phyloP scores from a whole-genome alignment of 495 filamentous ascomycete genomes.

The Hypoxylon perforatum region DNA sequence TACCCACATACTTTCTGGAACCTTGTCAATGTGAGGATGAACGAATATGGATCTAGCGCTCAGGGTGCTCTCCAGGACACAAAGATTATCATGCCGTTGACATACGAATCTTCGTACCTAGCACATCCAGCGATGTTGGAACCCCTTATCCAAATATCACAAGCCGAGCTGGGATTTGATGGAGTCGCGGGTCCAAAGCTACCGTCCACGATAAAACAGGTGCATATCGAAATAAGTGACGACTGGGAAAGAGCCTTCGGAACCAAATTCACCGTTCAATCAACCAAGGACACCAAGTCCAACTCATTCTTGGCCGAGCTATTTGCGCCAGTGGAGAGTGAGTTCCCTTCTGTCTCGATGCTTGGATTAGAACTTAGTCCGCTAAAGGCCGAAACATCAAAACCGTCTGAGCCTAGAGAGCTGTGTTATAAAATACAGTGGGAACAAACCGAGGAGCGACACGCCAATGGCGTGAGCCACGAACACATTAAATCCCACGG shows the following conservation, averaged over 20 bases:
- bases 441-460: slow-evolving; percentile 47
- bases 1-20: slow-evolving; percentile 56
- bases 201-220: slow-evolving; percentile 43
- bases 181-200: slow-evolving; percentile 12
- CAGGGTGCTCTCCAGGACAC: slow-evolving; percentile 58
- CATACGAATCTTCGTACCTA: slow-evolving; percentile 55
- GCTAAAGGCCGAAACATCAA: slow-evolving; percentile 10
- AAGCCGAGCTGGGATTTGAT: slow-evolving; percentile 40
- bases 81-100: slow-evolving; percentile 58
- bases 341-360: slow-evolving; percentile 45
- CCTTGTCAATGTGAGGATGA: slow-evolving; percentile 48
- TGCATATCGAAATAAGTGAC: slow-evolving; percentile 44
- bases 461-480: slow-evolving; percentile 25
- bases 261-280: slow-evolving; percentile 46
- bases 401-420: slow-evolving; percentile 39
- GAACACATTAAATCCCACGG: slow-evolving; percentile 24
- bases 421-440: slow-evolving; percentile 58
- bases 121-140: slow-evolving; percentile 61
- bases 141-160: slow-evolving; percentile 53
- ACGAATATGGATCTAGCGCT: slow-evolving; percentile 45
- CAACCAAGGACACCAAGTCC: slow-evolving; percentile 39
- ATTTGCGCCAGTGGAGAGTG: slow-evolving; percentile 43
- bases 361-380: slow-evolving; percentile 44
- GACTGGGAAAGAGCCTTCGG: slow-evolving; percentile 42
- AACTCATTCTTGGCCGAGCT: slow-evolving; percentile 46